Evolutionary conservation across 1,284 basidiomycete species (phyloP), one percentile per base, ranked within the genome.

Genomic region (Kwoniella shivajii): DNA sequence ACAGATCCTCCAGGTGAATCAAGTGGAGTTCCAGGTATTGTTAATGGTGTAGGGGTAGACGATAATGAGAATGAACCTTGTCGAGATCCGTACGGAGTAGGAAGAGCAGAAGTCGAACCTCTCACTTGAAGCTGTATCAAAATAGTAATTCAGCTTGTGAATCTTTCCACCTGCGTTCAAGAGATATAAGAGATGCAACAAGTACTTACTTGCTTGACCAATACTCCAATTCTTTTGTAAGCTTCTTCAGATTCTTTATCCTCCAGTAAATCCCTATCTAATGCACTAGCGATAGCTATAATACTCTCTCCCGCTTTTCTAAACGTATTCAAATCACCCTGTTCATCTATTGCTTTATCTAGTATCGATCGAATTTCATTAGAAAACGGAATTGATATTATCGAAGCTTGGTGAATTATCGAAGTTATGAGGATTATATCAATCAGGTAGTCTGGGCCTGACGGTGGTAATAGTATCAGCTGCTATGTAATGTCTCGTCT

Each of bases 361-460:
- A 68, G 51, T 1, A 67, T 44, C 7, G 58, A 47, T 6, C 63
- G 46, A 26, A 71, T 64, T 20, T 65, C 61, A 2, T 53, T 56
- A 3, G 61, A 66, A 37, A 65, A 63, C 11, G 41, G 34, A 11
- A 58, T 54, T 47, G 68, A 65, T 33, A 72, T 64, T 27, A 64
- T 60, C 27, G 69, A 65, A 13, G 65, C 64, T 46, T 69, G 64
- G 58, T 57, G 65, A 16, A 68, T 63, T 24, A 71, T 60, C 2
- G 57, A 48, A 24, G 67, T 64, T 33, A 72, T 57, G 13, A 71
- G 51, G 41, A 56, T 56, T 2, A 70, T 54, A 50, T 72, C 67
- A 20, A 72, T 64, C 20, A 72, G 54, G 53, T 71, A 72, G 41
- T 71, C 71, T 4, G 71, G 66, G 14, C 69, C 70, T 66, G 48